These are phyloP conservation scores for Colletotrichum eremochloae DNA, from an alignment of 2,329 filamentous ascomycete genomes.

Conservation along the genomic window DNA sequence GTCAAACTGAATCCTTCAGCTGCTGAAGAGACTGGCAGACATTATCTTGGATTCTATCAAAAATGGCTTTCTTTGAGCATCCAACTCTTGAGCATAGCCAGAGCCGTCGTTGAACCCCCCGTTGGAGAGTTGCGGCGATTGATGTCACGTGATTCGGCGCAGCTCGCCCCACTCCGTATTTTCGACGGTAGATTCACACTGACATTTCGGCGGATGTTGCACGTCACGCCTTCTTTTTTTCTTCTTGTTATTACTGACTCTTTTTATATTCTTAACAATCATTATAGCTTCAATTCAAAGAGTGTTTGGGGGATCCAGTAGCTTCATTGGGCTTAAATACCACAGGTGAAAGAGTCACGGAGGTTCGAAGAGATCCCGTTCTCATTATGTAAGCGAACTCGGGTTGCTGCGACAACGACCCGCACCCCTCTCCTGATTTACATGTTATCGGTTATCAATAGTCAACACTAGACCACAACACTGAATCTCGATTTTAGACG, in stretches of 20 bases:
- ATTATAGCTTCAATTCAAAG: not conserved
- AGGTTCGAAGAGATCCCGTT: conserved; percentile 21
- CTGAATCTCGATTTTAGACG: conserved; percentile 11
- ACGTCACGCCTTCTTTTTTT: not conserved
- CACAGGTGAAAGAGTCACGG: not conserved
- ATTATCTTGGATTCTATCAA: not conserved
- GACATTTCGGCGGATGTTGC: not conserved
- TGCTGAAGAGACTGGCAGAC: not conserved
- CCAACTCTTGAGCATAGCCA: not conserved
- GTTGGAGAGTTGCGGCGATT: not conserved
- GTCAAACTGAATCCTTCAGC: not conserved
- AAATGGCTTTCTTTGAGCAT: not conserved
- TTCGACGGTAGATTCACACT: not conserved
- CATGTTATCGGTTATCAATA: conserved; percentile 40
- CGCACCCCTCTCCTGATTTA: not conserved
- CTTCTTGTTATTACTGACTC: not conserved
- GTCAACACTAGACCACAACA: conserved; percentile 42
- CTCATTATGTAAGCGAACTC: conserved; percentile 45
- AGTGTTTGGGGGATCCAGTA: not conserved
- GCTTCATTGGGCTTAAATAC: not conserved
- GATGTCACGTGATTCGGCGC: not conserved
- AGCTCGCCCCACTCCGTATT: not conserved
- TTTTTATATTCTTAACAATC: not conserved
- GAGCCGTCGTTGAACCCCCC: not conserved
- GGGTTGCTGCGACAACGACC: conserved; percentile 44